Evolutionary conservation across 1,139 yeast species (phyloP), one percentile per base, ranked within the genome.

Genomic region (Scheffersomyces lignicola): DNA sequence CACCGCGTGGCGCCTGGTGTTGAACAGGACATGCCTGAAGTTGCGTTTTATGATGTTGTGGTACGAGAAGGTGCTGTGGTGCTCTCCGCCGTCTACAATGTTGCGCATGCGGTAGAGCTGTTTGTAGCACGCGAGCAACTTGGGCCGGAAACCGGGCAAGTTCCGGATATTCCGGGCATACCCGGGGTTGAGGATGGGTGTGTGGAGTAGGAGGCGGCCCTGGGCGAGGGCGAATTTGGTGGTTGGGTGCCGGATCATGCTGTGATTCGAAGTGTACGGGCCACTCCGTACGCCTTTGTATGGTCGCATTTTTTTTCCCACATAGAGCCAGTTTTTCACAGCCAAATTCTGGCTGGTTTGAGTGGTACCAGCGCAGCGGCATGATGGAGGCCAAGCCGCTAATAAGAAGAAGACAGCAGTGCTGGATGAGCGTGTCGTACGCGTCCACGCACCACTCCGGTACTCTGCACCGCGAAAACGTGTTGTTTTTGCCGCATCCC

Each of bases 71-170:
- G 16, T 26, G 31, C 13, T 23, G 17, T 12, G 33, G 29, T 7
- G 13, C 14, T 23, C 13, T 4, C 32, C 35, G n/a, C 41, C 38
- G 28, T 55, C 56, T 11, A 63, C 49, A 33, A 65, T 36, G 25
- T 55, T 41, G 20, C 73, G 51, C 15, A 67, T 47, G 32, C 56
- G 52, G 43, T 47, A 66, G 35, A 68, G 60, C 24, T 51, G 55
- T 38, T 60, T 65, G 43, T 69, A 68, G 9, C 54, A 41, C 11
- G 53, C 42, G 7, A 47, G 37, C 15, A 51, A 42, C 33, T 51
- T 48, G 6, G 40, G 27, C 29, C 33, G 37, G 28, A 42, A 46
- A 5, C 29, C 32, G 2, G 54, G 48, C 7, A 47, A 39, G 13
- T 32, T 27, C 0, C 35, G 30, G 24, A 54, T 35, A 5, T 33